A percentile compares a stretch with the other conserved stretches of the same genome.
These are phyloP conservation scores for Pleurotus giganteus DNA, from an alignment of 768 basidiomycete species.

Conservation along the genomic window DNA sequence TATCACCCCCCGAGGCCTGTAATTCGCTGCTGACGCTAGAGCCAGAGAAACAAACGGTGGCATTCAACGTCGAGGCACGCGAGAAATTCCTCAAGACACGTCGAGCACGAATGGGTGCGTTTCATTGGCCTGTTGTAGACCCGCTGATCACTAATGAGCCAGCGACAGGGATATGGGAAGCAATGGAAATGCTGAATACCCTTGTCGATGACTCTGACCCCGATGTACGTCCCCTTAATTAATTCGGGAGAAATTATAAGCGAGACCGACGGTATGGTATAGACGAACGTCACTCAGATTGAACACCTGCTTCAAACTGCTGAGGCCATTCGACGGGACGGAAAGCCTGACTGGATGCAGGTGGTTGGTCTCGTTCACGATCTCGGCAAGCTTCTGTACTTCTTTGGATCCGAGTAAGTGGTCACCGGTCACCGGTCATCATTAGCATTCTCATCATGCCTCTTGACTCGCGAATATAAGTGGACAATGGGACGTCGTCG, in stretches of 20 bases:
- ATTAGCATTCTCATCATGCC: not conserved
- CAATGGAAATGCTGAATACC: constrained; percentile 83
- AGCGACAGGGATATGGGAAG: constrained; percentile 61
- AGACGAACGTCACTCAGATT: constrained; percentile 80
- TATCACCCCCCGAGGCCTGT: not conserved
- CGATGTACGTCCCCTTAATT: constrained; percentile 46
- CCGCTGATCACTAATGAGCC: not conserved
- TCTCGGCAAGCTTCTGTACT: constrained; percentile 82
- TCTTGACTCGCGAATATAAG: not conserved
- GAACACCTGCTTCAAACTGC: constrained; percentile 89
- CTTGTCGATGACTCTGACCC: constrained; percentile 90
- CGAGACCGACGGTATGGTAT: not conserved
- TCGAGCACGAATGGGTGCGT: constrained; percentile 63
- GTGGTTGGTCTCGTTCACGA: constrained; percentile 86
- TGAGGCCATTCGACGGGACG: constrained; percentile 82
- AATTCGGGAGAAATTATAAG: not conserved
- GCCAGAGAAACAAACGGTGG: constrained; percentile 82
- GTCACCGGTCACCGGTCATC: not conserved
- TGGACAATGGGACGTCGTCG: constrained; percentile 94
- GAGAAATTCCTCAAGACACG: constrained; percentile 64
- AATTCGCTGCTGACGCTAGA: not conserved
- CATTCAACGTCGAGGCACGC: constrained; percentile 75
- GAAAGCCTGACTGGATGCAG: constrained; percentile 92
- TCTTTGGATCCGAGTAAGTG: constrained; percentile 65
- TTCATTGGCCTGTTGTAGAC: not conserved